Evolutionary conservation across 2,329 filamentous ascomycete genomes (phyloP), one percentile per base, ranked within the genome.

Genomic region (Calonectria leucothoes): DNA sequence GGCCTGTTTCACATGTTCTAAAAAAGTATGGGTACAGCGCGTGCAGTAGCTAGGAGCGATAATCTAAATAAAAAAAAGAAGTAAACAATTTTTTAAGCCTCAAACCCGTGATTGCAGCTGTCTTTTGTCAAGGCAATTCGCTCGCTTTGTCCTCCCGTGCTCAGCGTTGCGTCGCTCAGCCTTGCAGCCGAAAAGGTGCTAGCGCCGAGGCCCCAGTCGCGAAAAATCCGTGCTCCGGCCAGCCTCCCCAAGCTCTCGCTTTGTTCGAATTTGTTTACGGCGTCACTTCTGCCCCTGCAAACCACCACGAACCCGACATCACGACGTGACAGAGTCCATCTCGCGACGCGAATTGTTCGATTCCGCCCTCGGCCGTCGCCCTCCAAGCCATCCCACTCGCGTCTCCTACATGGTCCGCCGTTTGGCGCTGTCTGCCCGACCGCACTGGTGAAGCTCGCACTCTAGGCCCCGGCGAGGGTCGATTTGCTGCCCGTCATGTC

Each of bases 401-500:
- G 75, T 74, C 76, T 71, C 70, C 72, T 82, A 79, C 74, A 84
- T 83, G 82, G 73, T 80, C 78, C 74, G 66, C 66, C 66, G 79
- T 77, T 76, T 77, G 76, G 57, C 71, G 72, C 74, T 71, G 66
- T 37, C 70, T 78, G 69, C 70, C 78, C 73, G 70, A 77, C 77
- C 76, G 81, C 74, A 78, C 75, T 82, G 81, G 79, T 79, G 78
- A 81, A 81, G 77, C 72, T 72, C n/a, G 71, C 70, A 78, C 76
- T 76, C 75, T 71, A 74, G 76, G 76, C 73, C 78, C 78, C 78
- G 78, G 77, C 78, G 71, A 80, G 77, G 78, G 76, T 77, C 79
- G 71, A 79, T 73, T 72, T 76, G 74, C 77, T 76, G 78, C 73
- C 79, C 81, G 78, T 72, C 78, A 92, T 92, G 91, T 87, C 90